Evolutionary conservation across 2,329 filamentous ascomycete genomes (phyloP).

Genomic region (Trematosphaeria pertusa): DNA sequence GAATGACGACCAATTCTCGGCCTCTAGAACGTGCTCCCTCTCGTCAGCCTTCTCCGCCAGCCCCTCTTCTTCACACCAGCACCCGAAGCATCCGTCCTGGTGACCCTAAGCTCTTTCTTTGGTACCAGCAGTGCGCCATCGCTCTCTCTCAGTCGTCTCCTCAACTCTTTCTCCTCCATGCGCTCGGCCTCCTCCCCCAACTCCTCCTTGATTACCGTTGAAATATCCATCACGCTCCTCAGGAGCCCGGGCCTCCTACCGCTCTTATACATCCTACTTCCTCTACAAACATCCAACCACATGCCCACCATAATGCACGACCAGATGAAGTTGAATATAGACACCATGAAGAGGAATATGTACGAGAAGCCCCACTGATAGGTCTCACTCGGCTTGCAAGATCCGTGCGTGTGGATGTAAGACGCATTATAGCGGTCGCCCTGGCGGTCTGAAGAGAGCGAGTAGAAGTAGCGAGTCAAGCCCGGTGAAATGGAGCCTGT

Average conservation of each 20-base stretch:
- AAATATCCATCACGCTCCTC: slow-evolving; percentile 36
- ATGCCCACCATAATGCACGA: slow-evolving; percentile 40
- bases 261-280: slow-evolving; percentile 37
- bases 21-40: slow-evolving; percentile 41
- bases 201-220: slow-evolving; percentile 36
- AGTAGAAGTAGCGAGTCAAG: slow-evolving; percentile 11
- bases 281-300: slow-evolving; percentile 39
- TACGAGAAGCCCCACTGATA: slow-evolving; percentile 47
- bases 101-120: slow-evolving; percentile 31
- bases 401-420: slow-evolving; percentile 31
- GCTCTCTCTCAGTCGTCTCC: slow-evolving; percentile 25
- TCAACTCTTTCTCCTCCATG: slow-evolving; percentile 32
- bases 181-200: slow-evolving; percentile 24
- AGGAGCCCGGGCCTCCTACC: slow-evolving; percentile 38
- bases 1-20: too few relatives aligned
- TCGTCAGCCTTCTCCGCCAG: slow-evolving; percentile 30
- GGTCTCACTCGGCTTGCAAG: slow-evolving; percentile 39
- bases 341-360: slow-evolving; percentile 44
- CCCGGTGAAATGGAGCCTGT: slow-evolving; percentile 1
- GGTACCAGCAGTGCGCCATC: slow-evolving; percentile 32
- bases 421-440: slow-evolving; percentile 20
- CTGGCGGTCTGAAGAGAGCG: slow-evolving; percentile 19
- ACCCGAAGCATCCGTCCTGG: slow-evolving; percentile 16
- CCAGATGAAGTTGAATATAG: slow-evolving; percentile 44
- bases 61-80: slow-evolving; percentile 12